Evolutionary conservation across 352 stramenopile species (phyloP).

Genomic region (Phytophthora citrophthora): DNA sequence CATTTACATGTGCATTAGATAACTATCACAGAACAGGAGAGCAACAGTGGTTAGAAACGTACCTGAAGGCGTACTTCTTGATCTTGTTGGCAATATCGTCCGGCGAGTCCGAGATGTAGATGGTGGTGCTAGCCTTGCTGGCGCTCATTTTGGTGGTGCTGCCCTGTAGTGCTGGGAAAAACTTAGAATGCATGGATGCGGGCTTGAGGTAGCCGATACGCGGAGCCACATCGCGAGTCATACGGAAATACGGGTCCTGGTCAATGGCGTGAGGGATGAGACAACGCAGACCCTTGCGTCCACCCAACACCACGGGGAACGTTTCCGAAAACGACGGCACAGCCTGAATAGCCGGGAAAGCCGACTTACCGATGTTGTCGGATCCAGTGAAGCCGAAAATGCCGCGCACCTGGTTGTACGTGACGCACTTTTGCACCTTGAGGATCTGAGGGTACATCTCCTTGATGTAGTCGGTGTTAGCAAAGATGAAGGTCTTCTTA

Average conservation of each 20-base stretch:
- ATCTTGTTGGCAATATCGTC: slow-evolving; percentile 96
- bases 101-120: slow-evolving; percentile 99
- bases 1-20: slow-evolving; percentile 19
- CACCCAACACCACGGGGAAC: slow-evolving; percentile 94
- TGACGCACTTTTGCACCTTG: slow-evolving; percentile 99
- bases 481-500: slow-evolving; percentile 99
- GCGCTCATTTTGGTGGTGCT: slow-evolving; percentile 99
- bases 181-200: slow-evolving; percentile 99
- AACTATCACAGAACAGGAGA: not conserved
- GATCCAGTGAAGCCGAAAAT: slow-evolving; percentile 99
- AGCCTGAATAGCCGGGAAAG: slow-evolving; percentile 99
- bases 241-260: slow-evolving; percentile 98
- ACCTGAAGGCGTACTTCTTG: slow-evolving; percentile 90
- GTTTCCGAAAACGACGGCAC: slow-evolving; percentile 97
- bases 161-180: slow-evolving; percentile 99
- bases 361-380: slow-evolving; percentile 99
- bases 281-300: slow-evolving; percentile 93
- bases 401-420: slow-evolving; percentile 96
- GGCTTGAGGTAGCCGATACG: slow-evolving; percentile 97
- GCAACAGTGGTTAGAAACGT: slow-evolving; percentile 13
- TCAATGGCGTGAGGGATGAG: slow-evolving; percentile 99
- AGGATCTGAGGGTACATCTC: slow-evolving; percentile 99
- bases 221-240: slow-evolving; percentile 99
- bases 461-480: slow-evolving; percentile 99
- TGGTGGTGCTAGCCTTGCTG: slow-evolving; percentile 95